Evolutionary conservation across 1,284 basidiomycete species (phyloP).

Genomic region (Bjerkandera adusta): DNA sequence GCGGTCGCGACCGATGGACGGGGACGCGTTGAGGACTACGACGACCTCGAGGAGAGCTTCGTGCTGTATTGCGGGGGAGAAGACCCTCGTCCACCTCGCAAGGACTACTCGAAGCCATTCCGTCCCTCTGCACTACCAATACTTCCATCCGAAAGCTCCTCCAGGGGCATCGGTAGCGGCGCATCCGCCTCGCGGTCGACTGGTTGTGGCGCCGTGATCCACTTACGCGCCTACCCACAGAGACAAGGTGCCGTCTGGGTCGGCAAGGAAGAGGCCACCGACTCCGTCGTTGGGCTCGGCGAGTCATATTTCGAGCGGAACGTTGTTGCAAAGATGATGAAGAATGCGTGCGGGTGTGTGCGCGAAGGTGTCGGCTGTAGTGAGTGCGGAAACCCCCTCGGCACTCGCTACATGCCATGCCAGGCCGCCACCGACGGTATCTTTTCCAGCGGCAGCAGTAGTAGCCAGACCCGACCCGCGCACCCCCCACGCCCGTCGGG

Average conservation of each 20-base stretch:
- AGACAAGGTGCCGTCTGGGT: slow-evolving; percentile 53
- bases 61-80: slow-evolving; percentile 52
- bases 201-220: slow-evolving; percentile 61
- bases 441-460: slow-evolving; percentile 27
- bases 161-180: no score
- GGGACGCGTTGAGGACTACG: slow-evolving; percentile 16
- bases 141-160: slow-evolving; percentile 29
- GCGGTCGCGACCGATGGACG: slow-evolving; percentile 17
- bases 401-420: slow-evolving; percentile 59
- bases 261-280: slow-evolving; percentile 47
- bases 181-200: slow-evolving; percentile 33
- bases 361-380: slow-evolving; percentile 64
- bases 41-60: slow-evolving; percentile 31
- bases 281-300: slow-evolving; percentile 50
- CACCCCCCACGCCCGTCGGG: slow-evolving; percentile 14
- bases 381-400: slow-evolving; percentile 61
- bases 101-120: slow-evolving; percentile 19
- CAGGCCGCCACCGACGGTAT: slow-evolving; percentile 51
- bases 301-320: slow-evolving; percentile 50
- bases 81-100: slow-evolving; percentile 5
- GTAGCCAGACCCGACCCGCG: slow-evolving; percentile 1
- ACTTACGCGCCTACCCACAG: slow-evolving; percentile 50
- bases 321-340: slow-evolving; percentile 45
- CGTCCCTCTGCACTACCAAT: slow-evolving; percentile 24
- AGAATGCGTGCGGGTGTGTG: slow-evolving; percentile 59